Evolutionary conservation across 371 early-diverging fungal genomes (phyloP).

Genomic region (Mucor lusitanicus): DNA sequence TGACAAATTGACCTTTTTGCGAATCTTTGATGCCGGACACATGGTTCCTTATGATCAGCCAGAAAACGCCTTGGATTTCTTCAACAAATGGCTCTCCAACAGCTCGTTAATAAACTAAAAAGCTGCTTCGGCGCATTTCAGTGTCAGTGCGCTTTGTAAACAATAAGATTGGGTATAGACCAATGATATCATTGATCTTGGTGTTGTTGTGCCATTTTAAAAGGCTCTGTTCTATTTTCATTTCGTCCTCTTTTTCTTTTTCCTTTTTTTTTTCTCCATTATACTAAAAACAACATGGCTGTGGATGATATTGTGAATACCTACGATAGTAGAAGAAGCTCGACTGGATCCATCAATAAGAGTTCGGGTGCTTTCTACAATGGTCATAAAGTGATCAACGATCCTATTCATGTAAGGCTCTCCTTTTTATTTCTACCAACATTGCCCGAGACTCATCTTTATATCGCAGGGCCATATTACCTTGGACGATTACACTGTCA

Average conservation of each 20-base stretch:
- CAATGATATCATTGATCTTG: neutral
- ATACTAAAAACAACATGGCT: constrained; percentile 1
- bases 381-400: constrained; percentile 60
- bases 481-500: constrained; percentile 67
- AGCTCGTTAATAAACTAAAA: constrained; percentile 16
- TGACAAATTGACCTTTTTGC: constrained; percentile 77
- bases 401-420: constrained; percentile 65
- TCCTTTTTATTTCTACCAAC: too few species aligned
- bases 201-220: neutral
- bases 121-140: neutral
- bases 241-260: neutral
- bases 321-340: constrained; percentile 1
- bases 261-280: neutral
- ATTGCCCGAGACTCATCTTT: neutral
- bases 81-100: constrained; percentile 56
- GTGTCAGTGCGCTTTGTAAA: neutral
- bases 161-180: neutral
- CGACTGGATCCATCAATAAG: neutral
- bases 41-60: constrained; percentile 81
- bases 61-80: constrained; percentile 52
- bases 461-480: constrained; percentile 75
- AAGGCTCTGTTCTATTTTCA: neutral
- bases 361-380: constrained; percentile 21
- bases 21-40: constrained; percentile 86
- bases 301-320: constrained; percentile 17